These are phyloP conservation scores for Plasmodium reichenowi DNA, from an alignment of 169 alveolate species.

Conservation along the genomic window DNA sequence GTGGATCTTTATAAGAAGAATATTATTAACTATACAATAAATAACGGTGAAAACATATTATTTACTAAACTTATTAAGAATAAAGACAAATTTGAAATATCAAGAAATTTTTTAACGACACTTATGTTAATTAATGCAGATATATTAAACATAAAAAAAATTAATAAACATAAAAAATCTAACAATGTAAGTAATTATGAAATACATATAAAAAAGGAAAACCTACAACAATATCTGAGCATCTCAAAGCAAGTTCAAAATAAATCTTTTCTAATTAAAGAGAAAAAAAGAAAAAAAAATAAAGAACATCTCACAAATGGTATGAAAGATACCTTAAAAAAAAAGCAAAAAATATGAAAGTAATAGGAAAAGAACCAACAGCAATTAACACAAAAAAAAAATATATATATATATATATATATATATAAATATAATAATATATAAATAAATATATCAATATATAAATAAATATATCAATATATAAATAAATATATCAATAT, in stretches of 20 bases:
- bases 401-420: neutral
- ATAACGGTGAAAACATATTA: conserved; percentile 24
- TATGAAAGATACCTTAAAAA: neutral
- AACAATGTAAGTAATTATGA: conserved; percentile 50
- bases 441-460: neutral
- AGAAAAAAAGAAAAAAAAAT: conserved; percentile 45
- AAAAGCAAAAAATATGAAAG: conserved; percentile 8
- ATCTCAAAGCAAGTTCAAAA: conserved; percentile 11
- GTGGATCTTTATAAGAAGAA: conserved; percentile 47
- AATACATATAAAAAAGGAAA: conserved; percentile 37
- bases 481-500: neutral
- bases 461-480: neutral
- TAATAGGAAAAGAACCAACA: neutral
- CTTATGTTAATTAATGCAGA: conserved; percentile 52
- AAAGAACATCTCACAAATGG: neutral
- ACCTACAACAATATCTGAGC: conserved; percentile 29
- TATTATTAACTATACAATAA: conserved; percentile 31
- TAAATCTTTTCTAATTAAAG: conserved; percentile 4
- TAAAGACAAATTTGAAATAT: conserved; percentile 38
- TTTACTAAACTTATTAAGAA: conserved; percentile 16
- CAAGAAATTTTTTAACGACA: conserved; percentile 54
- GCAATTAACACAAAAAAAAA: no score
- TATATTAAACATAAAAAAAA: conserved; percentile 20
- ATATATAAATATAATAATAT: neutral
- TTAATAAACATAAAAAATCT: conserved; percentile 8